Evolutionary conservation across 371 early-diverging fungal species (phyloP).

Genomic region (Circinella umbellata): DNA sequence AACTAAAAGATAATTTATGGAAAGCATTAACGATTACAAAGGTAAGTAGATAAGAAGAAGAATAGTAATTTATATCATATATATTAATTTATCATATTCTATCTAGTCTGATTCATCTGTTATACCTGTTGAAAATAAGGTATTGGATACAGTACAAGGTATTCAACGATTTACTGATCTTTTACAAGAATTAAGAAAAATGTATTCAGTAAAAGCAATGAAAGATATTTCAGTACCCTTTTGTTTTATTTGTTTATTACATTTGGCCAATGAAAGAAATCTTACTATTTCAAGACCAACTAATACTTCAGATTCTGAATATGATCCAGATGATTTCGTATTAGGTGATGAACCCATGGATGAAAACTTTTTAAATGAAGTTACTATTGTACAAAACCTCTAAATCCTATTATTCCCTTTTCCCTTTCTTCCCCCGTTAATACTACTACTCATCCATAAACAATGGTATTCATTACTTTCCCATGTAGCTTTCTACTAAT

Average conservation of each 20-base stretch:
- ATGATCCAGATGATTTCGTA: constrained; percentile 44
- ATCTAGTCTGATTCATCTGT: background rate
- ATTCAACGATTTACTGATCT: constrained; percentile 75
- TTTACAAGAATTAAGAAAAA: constrained; percentile 65
- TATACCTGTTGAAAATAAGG: constrained; percentile 1
- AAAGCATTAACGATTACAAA: constrained; percentile 40
- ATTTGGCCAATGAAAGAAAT: constrained; percentile 94
- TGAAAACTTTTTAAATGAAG: constrained; percentile 39
- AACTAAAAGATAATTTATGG: constrained; percentile 96
- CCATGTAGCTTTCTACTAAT: too few relatives aligned
- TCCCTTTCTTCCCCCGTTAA: background rate
- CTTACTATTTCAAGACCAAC: constrained; percentile 42
- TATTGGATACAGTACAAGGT: constrained; percentile 46
- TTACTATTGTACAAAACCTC: constrained; percentile 39
- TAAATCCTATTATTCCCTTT: too few relatives aligned
- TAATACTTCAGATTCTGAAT: background rate
- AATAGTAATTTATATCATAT: too few relatives aligned
- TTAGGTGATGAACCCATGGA: constrained; percentile 37
- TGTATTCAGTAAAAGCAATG: constrained; percentile 79
- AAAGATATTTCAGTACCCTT: constrained; percentile 93
- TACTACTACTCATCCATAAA: background rate
- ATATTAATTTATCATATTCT: too few relatives aligned
- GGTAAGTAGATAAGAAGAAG: too few relatives aligned
- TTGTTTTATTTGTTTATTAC: constrained; percentile 96
- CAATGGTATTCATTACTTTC: background rate